Percentiles rank a stretch among this genome's conserved stretches.
These are phyloP conservation scores for Cryoendolithus antarcticus DNA, from an alignment of 2,329 filamentous ascomycete species.

Conservation along the genomic window DNA sequence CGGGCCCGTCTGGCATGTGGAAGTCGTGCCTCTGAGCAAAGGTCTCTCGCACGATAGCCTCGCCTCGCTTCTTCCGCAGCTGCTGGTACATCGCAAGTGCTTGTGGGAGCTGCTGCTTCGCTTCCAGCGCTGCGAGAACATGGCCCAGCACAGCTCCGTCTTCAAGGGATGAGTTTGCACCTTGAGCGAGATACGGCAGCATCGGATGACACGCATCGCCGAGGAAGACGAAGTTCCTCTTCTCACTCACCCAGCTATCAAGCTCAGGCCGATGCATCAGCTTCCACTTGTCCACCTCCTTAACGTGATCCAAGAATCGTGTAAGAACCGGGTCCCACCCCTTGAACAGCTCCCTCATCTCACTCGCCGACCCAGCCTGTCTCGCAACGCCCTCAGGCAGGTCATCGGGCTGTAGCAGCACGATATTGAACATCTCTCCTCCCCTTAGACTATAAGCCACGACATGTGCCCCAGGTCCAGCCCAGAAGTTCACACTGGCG, in stretches of 20 bases:
- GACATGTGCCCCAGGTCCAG: constrained; percentile 46
- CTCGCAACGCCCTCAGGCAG: constrained; percentile 40
- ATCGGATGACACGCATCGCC: constrained; percentile 53
- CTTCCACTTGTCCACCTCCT: constrained; percentile 54
- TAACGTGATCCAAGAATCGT: constrained; percentile 35
- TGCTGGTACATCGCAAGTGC: constrained; percentile 30
- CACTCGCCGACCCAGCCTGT: constrained; percentile 39
- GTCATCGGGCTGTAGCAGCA: constrained; percentile 51
- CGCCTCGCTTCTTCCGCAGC: constrained; percentile 33
- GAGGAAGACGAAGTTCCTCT: constrained; percentile 32
- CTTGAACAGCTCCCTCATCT: constrained; percentile 47
- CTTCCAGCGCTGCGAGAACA: constrained; percentile 37
- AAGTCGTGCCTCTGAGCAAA: constrained; percentile 32
- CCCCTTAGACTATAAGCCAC: constrained; percentile 48
- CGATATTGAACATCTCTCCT: constrained; percentile 50
- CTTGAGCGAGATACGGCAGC: constrained; percentile 50
- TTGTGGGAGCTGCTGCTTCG: constrained; percentile 23
- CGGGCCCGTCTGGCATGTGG: constrained; percentile 34
- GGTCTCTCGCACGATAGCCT: constrained; percentile 46
- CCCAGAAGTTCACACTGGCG: constrained; percentile 45
- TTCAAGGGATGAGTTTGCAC: constrained; percentile 55
- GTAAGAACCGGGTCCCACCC: constrained; percentile 49
- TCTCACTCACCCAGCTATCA: constrained; percentile 39
- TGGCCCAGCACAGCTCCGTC: constrained; percentile 52
- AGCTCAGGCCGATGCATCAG: constrained; percentile 44